These are phyloP conservation scores for Purpureocillium lavendulum DNA, from an alignment of 2,329 filamentous ascomycete species.

Conservation along the genomic window DNA sequence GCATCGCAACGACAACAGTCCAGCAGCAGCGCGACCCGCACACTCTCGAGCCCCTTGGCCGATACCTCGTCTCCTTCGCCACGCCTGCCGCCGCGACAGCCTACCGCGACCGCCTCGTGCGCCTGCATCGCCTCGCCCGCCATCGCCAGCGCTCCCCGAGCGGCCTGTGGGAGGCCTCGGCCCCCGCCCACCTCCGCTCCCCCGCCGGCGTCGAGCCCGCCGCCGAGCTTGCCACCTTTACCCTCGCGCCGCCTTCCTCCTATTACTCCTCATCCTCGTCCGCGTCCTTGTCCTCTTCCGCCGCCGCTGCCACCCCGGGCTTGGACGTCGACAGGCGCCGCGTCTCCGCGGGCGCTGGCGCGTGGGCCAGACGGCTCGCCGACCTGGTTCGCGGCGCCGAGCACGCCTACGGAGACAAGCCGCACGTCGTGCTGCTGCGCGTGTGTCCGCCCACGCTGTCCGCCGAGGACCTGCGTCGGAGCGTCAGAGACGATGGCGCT, in stretches of 20 bases:
- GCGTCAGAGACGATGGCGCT: constrained; percentile 33
- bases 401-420: constrained; percentile 14
- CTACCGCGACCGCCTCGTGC: constrained; percentile 40
- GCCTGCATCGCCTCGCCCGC: constrained; percentile 22
- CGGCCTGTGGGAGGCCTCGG: constrained; percentile 20
- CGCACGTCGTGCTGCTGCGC: constrained; percentile 21
- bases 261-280: no score
- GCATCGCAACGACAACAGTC: constrained; percentile 25
- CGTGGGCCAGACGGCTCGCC: constrained; percentile 17
- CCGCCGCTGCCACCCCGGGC: no score
- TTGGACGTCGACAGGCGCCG: constrained; percentile 11
- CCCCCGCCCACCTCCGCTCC: constrained; percentile 16
- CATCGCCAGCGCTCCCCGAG: constrained; percentile 18
- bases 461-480: constrained; percentile 21
- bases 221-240: constrained; percentile 17
- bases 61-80: constrained; percentile 64
- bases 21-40: constrained; percentile 56
- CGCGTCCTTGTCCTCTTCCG: no score
- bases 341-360: constrained; percentile 9
- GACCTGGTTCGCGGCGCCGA: constrained; percentile 9
- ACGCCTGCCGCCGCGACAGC: constrained; percentile 47
- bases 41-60: constrained; percentile 54
- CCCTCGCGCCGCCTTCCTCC: constrained; percentile 18
- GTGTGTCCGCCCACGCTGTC: constrained; percentile 21
- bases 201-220: constrained; percentile 7